phyloP scores from a whole-genome alignment of 108 stramenopile genomes.

The Phaeodactylum tricornutum region DNA sequence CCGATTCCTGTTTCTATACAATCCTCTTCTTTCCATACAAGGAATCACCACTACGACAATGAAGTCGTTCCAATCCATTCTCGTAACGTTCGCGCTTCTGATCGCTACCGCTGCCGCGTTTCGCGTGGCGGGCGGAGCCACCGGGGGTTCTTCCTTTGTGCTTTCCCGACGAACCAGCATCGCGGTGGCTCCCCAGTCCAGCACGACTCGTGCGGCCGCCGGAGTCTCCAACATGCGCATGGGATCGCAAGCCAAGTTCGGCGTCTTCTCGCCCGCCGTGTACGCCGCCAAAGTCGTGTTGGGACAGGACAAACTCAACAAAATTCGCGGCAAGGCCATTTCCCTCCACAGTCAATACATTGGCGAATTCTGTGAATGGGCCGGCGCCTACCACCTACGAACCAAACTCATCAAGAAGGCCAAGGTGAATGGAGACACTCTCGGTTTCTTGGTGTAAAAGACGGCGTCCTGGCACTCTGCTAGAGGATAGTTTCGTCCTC shows the following conservation, averaged over 20 bases:
- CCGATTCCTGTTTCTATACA: no score
- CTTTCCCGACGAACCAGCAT: slow-evolving; percentile 49
- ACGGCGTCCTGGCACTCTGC: neutral
- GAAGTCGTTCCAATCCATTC: slow-evolving; percentile 2
- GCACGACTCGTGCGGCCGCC: slow-evolving; percentile 6
- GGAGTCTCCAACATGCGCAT: slow-evolving; percentile 37
- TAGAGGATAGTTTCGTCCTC: no score
- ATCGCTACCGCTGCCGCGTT: neutral
- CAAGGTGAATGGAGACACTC: slow-evolving; percentile 90
- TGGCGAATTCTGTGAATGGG: slow-evolving; percentile 87
- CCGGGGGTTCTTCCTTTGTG: slow-evolving; percentile 61
- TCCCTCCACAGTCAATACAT: slow-evolving; percentile 88
- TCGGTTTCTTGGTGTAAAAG: slow-evolving; percentile 89
- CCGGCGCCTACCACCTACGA: slow-evolving; percentile 86
- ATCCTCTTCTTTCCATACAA: no score
- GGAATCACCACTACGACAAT: slow-evolving; percentile 5
- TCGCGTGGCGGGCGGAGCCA: neutral
- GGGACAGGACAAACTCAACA: slow-evolving; percentile 72
- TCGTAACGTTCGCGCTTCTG: neutral
- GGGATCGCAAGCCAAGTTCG: slow-evolving; percentile 88
- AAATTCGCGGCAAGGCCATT: slow-evolving; percentile 85
- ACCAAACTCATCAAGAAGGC: slow-evolving; percentile 87
- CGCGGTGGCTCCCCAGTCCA: slow-evolving; percentile 19
- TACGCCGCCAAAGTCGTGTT: slow-evolving; percentile 87
- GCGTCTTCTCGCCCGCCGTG: slow-evolving; percentile 95